Evolutionary conservation across 495 filamentous ascomycete genomes (phyloP).

Genomic region (Immersiella caudata): DNA sequence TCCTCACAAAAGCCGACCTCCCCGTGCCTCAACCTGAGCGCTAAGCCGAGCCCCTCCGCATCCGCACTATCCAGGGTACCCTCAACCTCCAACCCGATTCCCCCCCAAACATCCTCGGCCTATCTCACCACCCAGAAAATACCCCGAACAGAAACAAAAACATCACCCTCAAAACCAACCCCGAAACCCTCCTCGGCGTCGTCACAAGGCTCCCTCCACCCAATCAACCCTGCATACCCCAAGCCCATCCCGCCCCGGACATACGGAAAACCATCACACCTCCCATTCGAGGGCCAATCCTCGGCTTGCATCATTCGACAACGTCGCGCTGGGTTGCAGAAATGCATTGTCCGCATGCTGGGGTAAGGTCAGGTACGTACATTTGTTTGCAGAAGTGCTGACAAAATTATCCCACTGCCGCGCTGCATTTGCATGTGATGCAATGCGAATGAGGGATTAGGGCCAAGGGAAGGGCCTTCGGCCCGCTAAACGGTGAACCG

Average conservation of each 20-base stretch:
- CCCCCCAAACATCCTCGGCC: background rate
- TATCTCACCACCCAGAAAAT: background rate
- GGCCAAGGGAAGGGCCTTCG: conserved; percentile 22
- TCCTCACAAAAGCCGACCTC: background rate
- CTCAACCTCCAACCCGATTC: no score
- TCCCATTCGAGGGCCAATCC: background rate
- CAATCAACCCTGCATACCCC: background rate
- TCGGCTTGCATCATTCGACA: conserved; percentile 1
- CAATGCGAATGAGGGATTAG: conserved; percentile 23
- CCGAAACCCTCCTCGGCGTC: background rate
- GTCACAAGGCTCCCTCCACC: background rate
- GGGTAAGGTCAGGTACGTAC: background rate
- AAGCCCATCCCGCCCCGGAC: background rate
- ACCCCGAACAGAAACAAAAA: no score
- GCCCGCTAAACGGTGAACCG: background rate
- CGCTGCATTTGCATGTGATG: conserved; percentile 24
- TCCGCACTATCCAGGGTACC: background rate
- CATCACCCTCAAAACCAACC: no score
- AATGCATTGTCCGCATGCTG: background rate
- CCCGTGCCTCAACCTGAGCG: background rate
- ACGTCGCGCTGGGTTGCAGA: background rate
- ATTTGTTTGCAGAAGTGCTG: background rate
- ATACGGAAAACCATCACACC: background rate
- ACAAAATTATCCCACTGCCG: background rate
- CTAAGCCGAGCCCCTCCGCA: background rate